A percentile compares a stretch with the other conserved stretches of the same genome.
phyloP scores from a whole-genome alignment of 441 rosid species.

The Erodium moschatum region DNA sequence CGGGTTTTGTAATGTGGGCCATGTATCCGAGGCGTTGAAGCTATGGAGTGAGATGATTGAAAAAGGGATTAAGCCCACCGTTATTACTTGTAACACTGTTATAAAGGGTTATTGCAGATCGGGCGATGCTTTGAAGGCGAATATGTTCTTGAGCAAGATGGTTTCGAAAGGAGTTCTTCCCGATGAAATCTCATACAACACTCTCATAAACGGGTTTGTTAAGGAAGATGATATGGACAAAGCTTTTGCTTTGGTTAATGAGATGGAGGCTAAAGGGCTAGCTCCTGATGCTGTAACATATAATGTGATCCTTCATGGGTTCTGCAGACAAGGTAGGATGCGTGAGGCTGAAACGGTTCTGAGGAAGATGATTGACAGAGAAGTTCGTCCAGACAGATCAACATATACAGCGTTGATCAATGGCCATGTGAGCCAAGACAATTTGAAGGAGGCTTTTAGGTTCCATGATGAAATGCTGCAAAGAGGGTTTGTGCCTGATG shows the following conservation, averaged over 20 bases:
- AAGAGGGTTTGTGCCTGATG: constrained; percentile 80
- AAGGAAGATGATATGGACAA: constrained; percentile 57
- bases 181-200: constrained; percentile 63
- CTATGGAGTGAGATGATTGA: constrained; percentile 72
- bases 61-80: constrained; percentile 46
- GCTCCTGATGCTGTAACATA: constrained; percentile 51
- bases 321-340: constrained; percentile 68
- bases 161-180: constrained; percentile 47
- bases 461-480: constrained; percentile 80
- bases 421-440: constrained; percentile 64
- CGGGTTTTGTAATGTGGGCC: constrained; percentile 50
- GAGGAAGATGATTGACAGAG: constrained; percentile 57
- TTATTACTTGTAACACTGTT: constrained; percentile 55
- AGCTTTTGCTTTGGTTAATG: constrained; percentile 46
- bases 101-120: constrained; percentile 69
- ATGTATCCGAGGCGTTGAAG: constrained; percentile 46
- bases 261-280: constrained; percentile 56
- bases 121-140: constrained; percentile 48
- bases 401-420: constrained; percentile 63
- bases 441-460: constrained; percentile 69
- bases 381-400: constrained; percentile 54
- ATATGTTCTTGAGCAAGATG: constrained; percentile 52
- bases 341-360: constrained; percentile 55
- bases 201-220: constrained; percentile 58
- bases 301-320: constrained; percentile 58